Evolutionary conservation across 331 rosid genomes (phyloP).

Genomic region (Phaseolus coccineus): DNA sequence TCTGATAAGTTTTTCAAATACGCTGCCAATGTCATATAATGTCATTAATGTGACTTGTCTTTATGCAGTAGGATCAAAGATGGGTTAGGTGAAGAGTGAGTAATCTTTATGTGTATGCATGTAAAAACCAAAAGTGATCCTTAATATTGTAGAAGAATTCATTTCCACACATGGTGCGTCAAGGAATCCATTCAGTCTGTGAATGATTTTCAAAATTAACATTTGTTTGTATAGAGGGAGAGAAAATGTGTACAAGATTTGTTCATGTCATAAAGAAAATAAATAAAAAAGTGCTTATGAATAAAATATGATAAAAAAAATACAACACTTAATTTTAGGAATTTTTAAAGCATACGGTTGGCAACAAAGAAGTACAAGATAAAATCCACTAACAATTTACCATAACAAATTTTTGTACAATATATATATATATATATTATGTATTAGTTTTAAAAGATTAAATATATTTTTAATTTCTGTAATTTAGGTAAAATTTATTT

Average conservation of each 20-base stretch:
- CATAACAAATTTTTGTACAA: too few relatives aligned
- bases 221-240: too few relatives aligned
- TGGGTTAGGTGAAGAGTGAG: neutral
- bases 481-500: too few relatives aligned
- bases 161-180: neutral
- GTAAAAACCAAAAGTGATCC: too few relatives aligned
- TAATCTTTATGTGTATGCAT: neutral
- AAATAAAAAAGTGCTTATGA: neutral
- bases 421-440: too few relatives aligned
- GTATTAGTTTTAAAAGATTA: too few relatives aligned
- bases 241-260: neutral
- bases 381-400: too few relatives aligned
- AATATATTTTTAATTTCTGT: too few relatives aligned
- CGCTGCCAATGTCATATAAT: slow-evolving; percentile 4
- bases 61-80: slow-evolving; percentile 2
- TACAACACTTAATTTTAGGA: too few relatives aligned
- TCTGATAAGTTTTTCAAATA: neutral
- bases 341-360: too few relatives aligned
- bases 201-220: neutral
- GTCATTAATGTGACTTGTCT: neutral
- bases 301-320: too few relatives aligned
- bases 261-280: neutral
- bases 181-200: neutral
- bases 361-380: too few relatives aligned
- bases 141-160: neutral